These are phyloP conservation scores for Tilletiaria anomala DNA, from an alignment of 1,284 basidiomycete species.

Conservation along the genomic window DNA sequence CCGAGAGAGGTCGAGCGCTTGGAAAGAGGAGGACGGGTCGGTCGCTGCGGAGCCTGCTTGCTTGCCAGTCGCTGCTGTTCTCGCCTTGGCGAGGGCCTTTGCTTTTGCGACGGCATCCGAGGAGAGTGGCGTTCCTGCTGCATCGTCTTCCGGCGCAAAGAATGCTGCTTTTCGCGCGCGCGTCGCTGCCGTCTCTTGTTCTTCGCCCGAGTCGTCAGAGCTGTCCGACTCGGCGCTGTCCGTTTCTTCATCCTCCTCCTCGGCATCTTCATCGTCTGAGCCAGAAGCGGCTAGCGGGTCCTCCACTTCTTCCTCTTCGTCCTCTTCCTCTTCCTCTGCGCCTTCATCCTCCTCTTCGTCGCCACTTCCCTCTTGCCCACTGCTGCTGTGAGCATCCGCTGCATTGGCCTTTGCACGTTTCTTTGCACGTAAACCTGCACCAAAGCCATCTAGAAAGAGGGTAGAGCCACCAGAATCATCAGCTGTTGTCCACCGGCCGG, in stretches of 20 bases:
- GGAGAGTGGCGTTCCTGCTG: too few relatives aligned
- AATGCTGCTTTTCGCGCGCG: slow-evolving; percentile 33
- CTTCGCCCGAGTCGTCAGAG: slow-evolving; percentile 4
- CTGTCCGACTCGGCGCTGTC: slow-evolving; percentile 3
- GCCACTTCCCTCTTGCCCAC: slow-evolving; percentile 33
- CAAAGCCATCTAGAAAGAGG: slow-evolving; percentile 18
- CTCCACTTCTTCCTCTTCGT: slow-evolving; percentile 17
- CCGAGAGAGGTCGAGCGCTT: slow-evolving; percentile 74
- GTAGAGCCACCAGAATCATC: not conserved
- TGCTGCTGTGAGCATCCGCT: slow-evolving; percentile 17
- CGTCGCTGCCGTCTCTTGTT: slow-evolving; percentile 17
- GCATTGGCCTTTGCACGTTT: slow-evolving; percentile 21
- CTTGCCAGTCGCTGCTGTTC: not conserved
- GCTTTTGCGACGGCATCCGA: not conserved
- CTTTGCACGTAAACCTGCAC: slow-evolving; percentile 11
- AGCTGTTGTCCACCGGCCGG: slow-evolving; percentile 47
- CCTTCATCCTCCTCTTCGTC: slow-evolving; percentile 43
- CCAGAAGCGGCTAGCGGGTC: slow-evolving; percentile 6
- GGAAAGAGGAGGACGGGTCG: slow-evolving; percentile 47
- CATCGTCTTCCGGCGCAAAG: slow-evolving; percentile 22
- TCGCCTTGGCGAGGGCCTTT: slow-evolving; percentile 1
- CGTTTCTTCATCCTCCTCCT: slow-evolving; percentile 12
- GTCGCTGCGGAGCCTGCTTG: slow-evolving; percentile 9
- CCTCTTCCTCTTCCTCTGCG: slow-evolving; percentile 26
- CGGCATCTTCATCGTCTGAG: slow-evolving; percentile 19